Conservation (phyloP, 805 yeast species). For the Pichia thaimueangensis region DNA sequence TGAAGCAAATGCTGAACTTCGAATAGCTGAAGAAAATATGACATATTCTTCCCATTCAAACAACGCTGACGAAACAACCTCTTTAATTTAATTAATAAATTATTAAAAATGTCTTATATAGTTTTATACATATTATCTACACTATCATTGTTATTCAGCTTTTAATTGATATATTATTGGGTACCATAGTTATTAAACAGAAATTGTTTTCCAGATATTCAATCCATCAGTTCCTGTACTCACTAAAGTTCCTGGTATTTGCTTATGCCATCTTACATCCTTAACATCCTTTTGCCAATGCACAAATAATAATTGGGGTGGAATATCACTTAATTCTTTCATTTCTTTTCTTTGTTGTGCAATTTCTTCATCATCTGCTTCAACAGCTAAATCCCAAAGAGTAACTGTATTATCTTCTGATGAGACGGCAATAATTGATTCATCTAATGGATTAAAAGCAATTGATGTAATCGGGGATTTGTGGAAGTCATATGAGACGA, state of each 20-base stretch:
- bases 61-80: slow-evolving; percentile 3
- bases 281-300: slow-evolving; percentile 98
- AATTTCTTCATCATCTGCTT: slow-evolving; percentile 96
- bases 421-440: slow-evolving; percentile 90
- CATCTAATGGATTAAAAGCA: slow-evolving; percentile 91
- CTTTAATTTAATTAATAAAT: slow-evolving; percentile 4
- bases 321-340: slow-evolving; percentile 79
- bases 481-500: slow-evolving; percentile 93
- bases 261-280: slow-evolving; percentile 97
- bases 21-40: slow-evolving; percentile 12
- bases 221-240: slow-evolving; percentile 95
- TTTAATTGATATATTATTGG: no score
- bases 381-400: slow-evolving; percentile 96
- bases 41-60: neutral
- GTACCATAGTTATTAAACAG: slow-evolving; percentile 67
- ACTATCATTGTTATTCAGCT: no score
- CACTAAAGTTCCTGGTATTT: slow-evolving; percentile 91
- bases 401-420: slow-evolving; percentile 97
- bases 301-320: slow-evolving; percentile 91
- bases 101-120: no score
- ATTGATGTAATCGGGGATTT: slow-evolving; percentile 89
- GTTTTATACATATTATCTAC: no score
- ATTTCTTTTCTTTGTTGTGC: slow-evolving; percentile 75
- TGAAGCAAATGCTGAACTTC: slow-evolving; percentile 20
- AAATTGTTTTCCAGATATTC: slow-evolving; percentile 92